Conservation (phyloP, 2,329 filamentous ascomycete genomes). For the Hymenoscyphus fructigenus region DNA sequence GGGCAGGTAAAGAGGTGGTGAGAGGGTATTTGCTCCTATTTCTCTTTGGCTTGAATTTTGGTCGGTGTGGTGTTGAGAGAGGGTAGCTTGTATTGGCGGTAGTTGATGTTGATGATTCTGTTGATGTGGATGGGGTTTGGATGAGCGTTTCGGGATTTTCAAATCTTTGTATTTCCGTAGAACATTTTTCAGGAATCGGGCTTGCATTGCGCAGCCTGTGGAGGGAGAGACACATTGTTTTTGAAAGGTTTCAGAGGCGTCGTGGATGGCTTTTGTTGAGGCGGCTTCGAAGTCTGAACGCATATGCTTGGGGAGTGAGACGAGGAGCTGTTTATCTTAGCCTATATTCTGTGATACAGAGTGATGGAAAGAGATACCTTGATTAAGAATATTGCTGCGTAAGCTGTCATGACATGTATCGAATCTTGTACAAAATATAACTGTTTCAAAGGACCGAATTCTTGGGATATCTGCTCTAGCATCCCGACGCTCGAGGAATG, state of each 20-base stretch:
- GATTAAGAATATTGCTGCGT: constrained; percentile 42
- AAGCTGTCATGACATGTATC: constrained; percentile 44
- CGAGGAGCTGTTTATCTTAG: constrained; percentile 20
- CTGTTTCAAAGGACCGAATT: constrained; percentile 31
- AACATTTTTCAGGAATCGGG: constrained; percentile 35
- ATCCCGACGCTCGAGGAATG: constrained; percentile 56
- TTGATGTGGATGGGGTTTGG: too few relatives aligned
- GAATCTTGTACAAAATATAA: constrained; percentile 44
- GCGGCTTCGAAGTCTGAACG: constrained; percentile 22
- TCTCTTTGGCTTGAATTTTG: too few relatives aligned
- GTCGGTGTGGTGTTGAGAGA: too few relatives aligned
- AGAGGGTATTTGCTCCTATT: neutral
- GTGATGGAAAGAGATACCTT: constrained; percentile 30
- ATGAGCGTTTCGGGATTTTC: neutral
- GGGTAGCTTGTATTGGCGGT: too few relatives aligned
- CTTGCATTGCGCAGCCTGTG: constrained; percentile 37
- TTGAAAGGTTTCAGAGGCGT: constrained; percentile 29
- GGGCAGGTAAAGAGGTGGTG: too few relatives aligned
- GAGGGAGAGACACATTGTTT: constrained; percentile 33
- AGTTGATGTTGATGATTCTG: too few relatives aligned
- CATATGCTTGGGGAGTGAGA: constrained; percentile 23
- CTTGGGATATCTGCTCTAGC: constrained; percentile 51
- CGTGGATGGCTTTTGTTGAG: constrained; percentile 18
- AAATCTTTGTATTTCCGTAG: constrained; percentile 21
- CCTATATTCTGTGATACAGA: neutral